Base-by-base conservation (phyloP, 2,329 filamentous ascomycete genomes). In the Beauveria pseudobassiana region DNA sequence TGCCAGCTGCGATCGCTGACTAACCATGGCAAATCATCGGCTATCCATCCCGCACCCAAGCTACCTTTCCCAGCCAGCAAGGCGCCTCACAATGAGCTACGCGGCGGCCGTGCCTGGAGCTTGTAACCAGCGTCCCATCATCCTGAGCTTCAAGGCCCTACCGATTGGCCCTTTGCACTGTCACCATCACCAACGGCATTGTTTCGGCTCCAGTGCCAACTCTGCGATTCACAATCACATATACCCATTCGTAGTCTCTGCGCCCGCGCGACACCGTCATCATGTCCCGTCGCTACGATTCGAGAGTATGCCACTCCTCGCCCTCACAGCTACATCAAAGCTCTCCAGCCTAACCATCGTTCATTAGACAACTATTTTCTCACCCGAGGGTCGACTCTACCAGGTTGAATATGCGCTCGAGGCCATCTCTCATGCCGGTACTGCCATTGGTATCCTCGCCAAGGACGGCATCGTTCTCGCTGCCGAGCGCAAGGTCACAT, bases 371-470 rank as follows among this genome's bases (percentile, higher is more conserved):
- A 99, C 95, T 75, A 99, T 99, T 85, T 99, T 99, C 87, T 99
- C 95, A 64, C 95, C 95, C 64, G 95, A 99, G 81, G 95, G 95
- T 67, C 93, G 95, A 73, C 86, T 99, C 64, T 99, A 99, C 78
- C 95, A 99, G 79, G 95, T 99, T 71, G 95, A 99, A 85, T 99
- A 99, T 83, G 96, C 95, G 28, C 86, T 99, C 58, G 95, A 99
- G 78, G 95, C 95, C 74, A 99, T 99, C 74, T 99, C 95, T 68
- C 95, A 99, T 72, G 95, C 95, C 68, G 95, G 95, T 69, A 99
- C 95, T 55, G 95, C 95, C 67, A 87, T 99, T 70, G 95, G 95
- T 61, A 97, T 99, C 73, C 83, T 99, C 67, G 95, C 96, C 67
- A 93, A 96, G 78, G 95, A 99, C 85, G 95, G 95, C 71, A 99